Percentiles rank a stretch among this genome's conserved stretches.
Evolutionary conservation across 2,329 filamentous ascomycete genomes (phyloP).

Genomic region (Simplicillium sp.): DNA sequence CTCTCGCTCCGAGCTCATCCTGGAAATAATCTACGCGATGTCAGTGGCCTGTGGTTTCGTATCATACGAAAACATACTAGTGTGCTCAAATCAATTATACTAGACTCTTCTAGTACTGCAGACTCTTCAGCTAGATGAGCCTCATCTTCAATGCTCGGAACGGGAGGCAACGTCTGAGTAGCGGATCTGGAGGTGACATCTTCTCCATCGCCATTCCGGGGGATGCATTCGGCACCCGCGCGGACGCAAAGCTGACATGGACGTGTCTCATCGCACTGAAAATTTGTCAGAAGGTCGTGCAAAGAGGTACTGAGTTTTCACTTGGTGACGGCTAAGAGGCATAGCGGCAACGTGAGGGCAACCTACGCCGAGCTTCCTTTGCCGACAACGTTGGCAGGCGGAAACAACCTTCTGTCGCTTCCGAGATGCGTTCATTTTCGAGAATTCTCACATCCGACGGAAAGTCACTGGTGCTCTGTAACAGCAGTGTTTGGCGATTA

Average conservation of each 20-base stretch:
- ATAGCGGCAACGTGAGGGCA: neutral
- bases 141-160: neutral
- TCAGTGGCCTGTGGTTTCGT: neutral
- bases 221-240: slow-evolving; percentile 5
- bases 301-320: neutral
- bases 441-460: too few species aligned
- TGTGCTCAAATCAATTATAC: slow-evolving; percentile 4
- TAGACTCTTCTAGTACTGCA: slow-evolving; percentile 4
- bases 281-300: neutral
- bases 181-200: neutral
- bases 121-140: neutral
- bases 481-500: too few species aligned
- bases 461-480: too few species aligned
- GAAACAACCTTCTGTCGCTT: slow-evolving; percentile 7
- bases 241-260: slow-evolving; percentile 6
- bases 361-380: slow-evolving; percentile 5
- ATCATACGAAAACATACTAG: neutral
- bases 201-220: neutral
- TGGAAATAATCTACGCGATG: neutral
- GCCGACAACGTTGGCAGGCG: slow-evolving; percentile 5
- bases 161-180: neutral
- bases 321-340: neutral
- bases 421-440: slow-evolving; percentile 1
- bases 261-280: slow-evolving; percentile 4
- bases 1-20: slow-evolving; percentile 3